Base-by-base conservation (phyloP, 345 rosid genomes). In the Eucalyptus sp. region DNA sequence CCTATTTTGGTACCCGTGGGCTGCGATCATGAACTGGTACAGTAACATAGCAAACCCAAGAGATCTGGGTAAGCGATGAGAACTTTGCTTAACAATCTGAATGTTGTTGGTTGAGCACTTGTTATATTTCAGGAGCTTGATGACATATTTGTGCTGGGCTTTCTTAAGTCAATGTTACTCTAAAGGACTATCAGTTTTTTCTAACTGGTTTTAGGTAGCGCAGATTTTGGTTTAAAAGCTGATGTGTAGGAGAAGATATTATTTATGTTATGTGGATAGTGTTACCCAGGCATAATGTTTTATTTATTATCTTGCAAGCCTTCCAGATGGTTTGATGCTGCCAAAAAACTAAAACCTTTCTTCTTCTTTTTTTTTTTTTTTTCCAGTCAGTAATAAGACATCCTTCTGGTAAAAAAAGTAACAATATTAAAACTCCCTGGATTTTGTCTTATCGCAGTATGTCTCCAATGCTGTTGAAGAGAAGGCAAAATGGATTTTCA, bases 401-500 rank as follows among this genome's bases (percentile, higher is more conserved):
- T 66, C 43, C 62, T 86, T 64, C 56, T 50, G 81, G 52, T 50
- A 86, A 51, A 27, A 22, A 62, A 3, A 62, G 46, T 31, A 87
- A n/a, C 51, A 41, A 13, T 18, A 52, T 7, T 76, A 83, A 84
- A 29, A 50, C 46, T 25, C n/a, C 27, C 31, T 66, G n/a, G 66
- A 85, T 66, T 83, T 5, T 16, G 54, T 87, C 62, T 41, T 85
- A 54, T 89, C 90, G 90, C 97, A 98, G 99, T 93, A 94, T 86
- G 91, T 98, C 92, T 98, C 99, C 37, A 95, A 83, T 88, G 94
- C 99, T 15, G 98, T 98, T 86, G 99, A 97, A 93, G 99, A 98
- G 94, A 97, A 98, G 92, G 99, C 99, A 29, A 98, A 94, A 93
- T 97, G 99, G 99, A 88, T 98, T 88, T 96, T 98, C 94, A 97